Base-by-base conservation (phyloP, 495 filamentous ascomycete species). In the Trichocladium uniseriatum region DNA sequence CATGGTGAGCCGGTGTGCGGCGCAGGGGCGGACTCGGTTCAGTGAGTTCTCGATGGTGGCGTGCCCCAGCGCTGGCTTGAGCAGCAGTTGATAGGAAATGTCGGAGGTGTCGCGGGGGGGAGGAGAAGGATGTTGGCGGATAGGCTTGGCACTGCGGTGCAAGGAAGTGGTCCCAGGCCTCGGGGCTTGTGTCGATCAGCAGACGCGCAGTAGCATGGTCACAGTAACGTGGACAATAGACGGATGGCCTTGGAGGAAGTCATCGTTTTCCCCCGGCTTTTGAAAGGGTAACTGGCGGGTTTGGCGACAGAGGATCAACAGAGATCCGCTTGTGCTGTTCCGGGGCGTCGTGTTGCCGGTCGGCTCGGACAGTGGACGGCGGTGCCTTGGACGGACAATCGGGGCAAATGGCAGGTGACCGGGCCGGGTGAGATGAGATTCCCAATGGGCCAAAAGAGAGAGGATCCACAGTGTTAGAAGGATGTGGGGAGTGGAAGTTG, bases 1-100 rank as follows among this genome's bases (percentile, higher is more conserved):
- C 65, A 63, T 67, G 53, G 44, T 57, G 53, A 54, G 44, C 38
- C 48, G 56, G 37, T 44, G 21, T 45, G 15, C 14, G 43, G 48
- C 36, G 43, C 10, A 43, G 40, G 9, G 29, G 15, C 37, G 43
- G 46, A 45, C 55, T 54, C 38, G 37, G 32, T 42, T 16, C 13
- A 31, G 20, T 39, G 51, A 42, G 41, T 31, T 48, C 27, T 52
- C 20, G 43, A 37, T 43, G 44, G 44, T 27, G 53, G 48, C 48
- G 38, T 36, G 27, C 40, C 31, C 20, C 28, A 15, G 49, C 28
- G 37, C 19, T n/a, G 22, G n/a, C 49, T 11, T 9, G 34, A 24
- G 27, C 49, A 32, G 24, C 15, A 43, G 29, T 24, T 28, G 27
- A 18, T 0, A 16, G 3, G 32, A 8, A 15, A 3, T 16, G 19